Evolutionary conservation across 1,284 basidiomycete species (phyloP), one percentile per base, ranked within the genome.

Genomic region (Moesziomyces globuligerus): DNA sequence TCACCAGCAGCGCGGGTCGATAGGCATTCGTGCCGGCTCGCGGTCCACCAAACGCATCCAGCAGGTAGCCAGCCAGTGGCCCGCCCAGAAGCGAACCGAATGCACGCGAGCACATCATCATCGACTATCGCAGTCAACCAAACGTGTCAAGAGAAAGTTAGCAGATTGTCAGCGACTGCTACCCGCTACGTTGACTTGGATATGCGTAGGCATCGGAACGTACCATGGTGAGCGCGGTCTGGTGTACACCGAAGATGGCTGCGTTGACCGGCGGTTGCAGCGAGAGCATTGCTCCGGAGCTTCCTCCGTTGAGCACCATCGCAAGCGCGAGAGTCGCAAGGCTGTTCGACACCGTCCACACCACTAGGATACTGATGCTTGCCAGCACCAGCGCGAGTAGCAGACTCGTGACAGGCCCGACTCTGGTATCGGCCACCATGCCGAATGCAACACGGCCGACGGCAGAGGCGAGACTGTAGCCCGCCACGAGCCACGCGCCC

Each of bases 401-500:
- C 17, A 74, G 39, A 20, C 56, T 57, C 8, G 66, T 74, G 34
- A 75, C 62, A 3, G 74, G 72, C 7, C 74, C 74, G 1, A 75
- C 46, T 20, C 67, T 37, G 6, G 60, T 53, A 37, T 75, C 74
- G 11, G 71, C 74, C 5, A 75, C 34, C 32, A 74, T 52, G 15
- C 74, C 74, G 25, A 75, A 75, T 1, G 41, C 52, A 0, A 75
- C 49, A 41, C 73, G 52, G 11, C 73, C 73, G 1, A 67, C 46
- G 6, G 69, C 69, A 42, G 64, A 69, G 9, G 70, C 59, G 26
- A 75, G 34, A 50, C 74, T 75, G 53, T 70, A 73, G 17, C 71
- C 73, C 25, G 73, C 70, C 6, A 75, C 70, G 24, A 75, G 54
- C 60, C 65, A 70, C n/a, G 83, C 81, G 3, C 80, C 78, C 1